Percentiles rank a stretch among this genome's conserved stretches.
Conservation (phyloP, 139 green algal species). For the Picochlorum sp. region DNA sequence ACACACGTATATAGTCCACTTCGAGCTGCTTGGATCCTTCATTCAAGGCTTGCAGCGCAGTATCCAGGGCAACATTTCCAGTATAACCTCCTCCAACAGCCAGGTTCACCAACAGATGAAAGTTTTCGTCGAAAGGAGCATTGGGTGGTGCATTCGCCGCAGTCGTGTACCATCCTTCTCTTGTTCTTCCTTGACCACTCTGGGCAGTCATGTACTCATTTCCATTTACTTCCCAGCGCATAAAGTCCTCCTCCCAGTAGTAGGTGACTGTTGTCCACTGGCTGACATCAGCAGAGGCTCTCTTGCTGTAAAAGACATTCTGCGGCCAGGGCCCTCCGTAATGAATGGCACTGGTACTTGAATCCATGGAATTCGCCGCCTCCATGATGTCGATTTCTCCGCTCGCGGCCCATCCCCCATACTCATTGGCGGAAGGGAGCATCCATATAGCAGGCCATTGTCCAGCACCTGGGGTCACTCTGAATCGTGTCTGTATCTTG, state of each 20-base stretch:
- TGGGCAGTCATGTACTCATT: background rate
- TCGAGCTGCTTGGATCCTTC: background rate
- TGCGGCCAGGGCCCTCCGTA: slow-evolving; percentile 7
- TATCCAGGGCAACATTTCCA: background rate
- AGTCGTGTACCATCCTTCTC: background rate
- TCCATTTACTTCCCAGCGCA: background rate
- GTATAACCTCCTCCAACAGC: slow-evolving; percentile 15
- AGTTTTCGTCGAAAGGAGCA: slow-evolving; percentile 8
- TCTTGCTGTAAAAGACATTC: slow-evolving; percentile 1
- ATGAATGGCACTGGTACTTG: slow-evolving; percentile 6
- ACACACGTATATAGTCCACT: background rate
- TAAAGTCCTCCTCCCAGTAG: background rate
- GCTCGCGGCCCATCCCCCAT: slow-evolving; percentile 11
- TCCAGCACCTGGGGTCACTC: background rate
- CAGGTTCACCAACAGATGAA: slow-evolving; percentile 19
- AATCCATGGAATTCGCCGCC: background rate
- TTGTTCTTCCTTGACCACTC: background rate
- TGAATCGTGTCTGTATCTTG: background rate
- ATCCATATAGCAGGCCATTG: slow-evolving; percentile 24
- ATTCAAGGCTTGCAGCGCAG: background rate
- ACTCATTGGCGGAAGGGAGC: slow-evolving; percentile 7
- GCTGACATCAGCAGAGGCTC: background rate
- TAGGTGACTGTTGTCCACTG: background rate
- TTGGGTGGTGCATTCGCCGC: background rate
- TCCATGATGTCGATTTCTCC: slow-evolving; percentile 21